Evolutionary conservation across 2,329 filamentous ascomycete species (phyloP).

Genomic region (Rhynchosporium secalis): DNA sequence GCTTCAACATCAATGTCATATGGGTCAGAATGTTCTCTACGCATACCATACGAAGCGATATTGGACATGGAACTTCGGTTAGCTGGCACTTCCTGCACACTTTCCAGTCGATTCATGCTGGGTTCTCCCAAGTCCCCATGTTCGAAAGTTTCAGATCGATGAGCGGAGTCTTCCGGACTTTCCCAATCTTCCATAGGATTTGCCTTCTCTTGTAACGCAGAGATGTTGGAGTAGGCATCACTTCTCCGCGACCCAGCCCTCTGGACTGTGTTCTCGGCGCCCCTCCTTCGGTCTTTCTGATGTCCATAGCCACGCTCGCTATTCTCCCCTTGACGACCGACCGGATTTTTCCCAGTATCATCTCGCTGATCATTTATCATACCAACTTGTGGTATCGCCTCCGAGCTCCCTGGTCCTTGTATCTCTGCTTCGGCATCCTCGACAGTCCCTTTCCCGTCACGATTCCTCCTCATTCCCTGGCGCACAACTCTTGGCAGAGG

Average conservation of each 20-base stretch:
- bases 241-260: not conserved
- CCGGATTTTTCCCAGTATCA: constrained; percentile 5
- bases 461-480: constrained; percentile 1
- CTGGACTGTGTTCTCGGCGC: not conserved
- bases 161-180: not conserved
- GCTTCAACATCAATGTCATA: constrained; percentile 6
- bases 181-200: constrained; percentile 13
- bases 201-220: constrained; percentile 8
- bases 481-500: constrained; percentile 9
- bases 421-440: constrained; percentile 16
- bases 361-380: constrained; percentile 17
- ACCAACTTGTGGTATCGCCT: constrained; percentile 18
- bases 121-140: not conserved
- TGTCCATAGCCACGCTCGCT: constrained; percentile 11
- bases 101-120: not conserved
- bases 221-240: not conserved
- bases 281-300: not conserved
- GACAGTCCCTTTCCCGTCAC: constrained; percentile 1
- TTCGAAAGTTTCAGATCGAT: not conserved
- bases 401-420: constrained; percentile 8
- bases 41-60: not conserved
- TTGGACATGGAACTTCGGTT: not conserved
- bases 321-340: not conserved
- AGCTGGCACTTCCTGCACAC: not conserved
- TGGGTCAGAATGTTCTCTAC: not conserved